Evolutionary conservation across 768 basidiomycete genomes (phyloP).

Genomic region (Hydnum rufescens): DNA sequence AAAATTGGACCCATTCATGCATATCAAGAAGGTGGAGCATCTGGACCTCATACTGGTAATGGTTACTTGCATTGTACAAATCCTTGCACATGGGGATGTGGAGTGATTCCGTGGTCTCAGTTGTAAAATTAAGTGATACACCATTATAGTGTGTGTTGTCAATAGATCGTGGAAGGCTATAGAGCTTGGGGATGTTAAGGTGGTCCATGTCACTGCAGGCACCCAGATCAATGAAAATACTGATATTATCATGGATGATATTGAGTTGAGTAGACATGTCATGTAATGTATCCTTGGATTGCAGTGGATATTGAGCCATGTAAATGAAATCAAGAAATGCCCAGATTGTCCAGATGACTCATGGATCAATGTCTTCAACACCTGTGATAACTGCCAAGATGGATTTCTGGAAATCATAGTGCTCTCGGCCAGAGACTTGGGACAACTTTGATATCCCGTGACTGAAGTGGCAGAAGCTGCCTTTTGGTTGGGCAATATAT

Average conservation of each 20-base stretch:
- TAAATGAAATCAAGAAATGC: not conserved
- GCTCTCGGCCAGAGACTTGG: constrained; percentile 5
- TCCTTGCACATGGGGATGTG: constrained; percentile 22
- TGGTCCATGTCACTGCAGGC: constrained; percentile 2
- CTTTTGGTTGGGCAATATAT: constrained; percentile 11
- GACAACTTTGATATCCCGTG: constrained; percentile 4
- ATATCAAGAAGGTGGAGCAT: not conserved
- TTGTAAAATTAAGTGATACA: constrained; percentile 23
- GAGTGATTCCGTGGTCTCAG: constrained; percentile 22
- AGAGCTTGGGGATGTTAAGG: constrained; percentile 29
- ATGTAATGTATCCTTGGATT: constrained; percentile 19
- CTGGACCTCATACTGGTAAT: not conserved
- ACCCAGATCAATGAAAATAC: not conserved
- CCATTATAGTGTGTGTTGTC: constrained; percentile 18
- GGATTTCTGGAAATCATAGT: constrained; percentile 18
- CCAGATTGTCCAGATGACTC: not conserved
- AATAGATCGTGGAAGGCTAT: constrained; percentile 20
- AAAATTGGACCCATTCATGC: too few relatives aligned
- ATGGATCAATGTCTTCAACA: constrained; percentile 1
- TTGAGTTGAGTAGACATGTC: constrained; percentile 14
- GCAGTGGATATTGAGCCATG: constrained; percentile 17
- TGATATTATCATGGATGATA: constrained; percentile 2
- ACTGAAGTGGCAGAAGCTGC: constrained; percentile 5
- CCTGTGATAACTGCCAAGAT: constrained; percentile 20
- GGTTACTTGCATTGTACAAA: constrained; percentile 13